Conservation (phyloP, 352 stramenopile genomes). For the Globisporangium iwayamae region DNA sequence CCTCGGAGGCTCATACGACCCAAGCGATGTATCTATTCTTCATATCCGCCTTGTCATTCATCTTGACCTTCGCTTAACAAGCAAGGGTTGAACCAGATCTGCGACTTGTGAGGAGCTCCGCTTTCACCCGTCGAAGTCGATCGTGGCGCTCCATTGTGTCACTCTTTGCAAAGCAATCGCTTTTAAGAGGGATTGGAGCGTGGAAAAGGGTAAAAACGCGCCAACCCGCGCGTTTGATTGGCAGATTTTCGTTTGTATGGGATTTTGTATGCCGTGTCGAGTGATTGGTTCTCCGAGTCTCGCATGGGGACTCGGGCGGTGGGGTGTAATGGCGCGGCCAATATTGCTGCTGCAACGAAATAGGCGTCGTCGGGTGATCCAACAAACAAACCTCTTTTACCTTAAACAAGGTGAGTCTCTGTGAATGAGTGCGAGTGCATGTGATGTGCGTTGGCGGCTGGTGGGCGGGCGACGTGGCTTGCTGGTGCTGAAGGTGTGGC, state of each 20-base stretch:
- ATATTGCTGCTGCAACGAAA: slow-evolving; percentile 31
- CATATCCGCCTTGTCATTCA: no score
- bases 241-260: slow-evolving; percentile 24
- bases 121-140: slow-evolving; percentile 3
- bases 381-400: slow-evolving; percentile 63
- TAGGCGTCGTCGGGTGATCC: slow-evolving; percentile 76
- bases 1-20: no score
- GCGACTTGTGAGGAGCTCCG: slow-evolving; percentile 11
- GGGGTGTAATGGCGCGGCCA: background rate
- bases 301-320: slow-evolving; percentile 5
- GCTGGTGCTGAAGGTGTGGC: background rate
- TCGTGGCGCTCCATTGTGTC: background rate
- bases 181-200: background rate
- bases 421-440: background rate
- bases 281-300: slow-evolving; percentile 84
- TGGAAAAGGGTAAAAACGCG: slow-evolving; percentile 12
- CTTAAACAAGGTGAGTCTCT: slow-evolving; percentile 85
- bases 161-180: background rate
- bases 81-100: slow-evolving; percentile 10
- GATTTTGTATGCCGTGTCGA: slow-evolving; percentile 52
- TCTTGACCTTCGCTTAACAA: background rate
- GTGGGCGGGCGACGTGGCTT: background rate
- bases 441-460: background rate
- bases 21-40: background rate
- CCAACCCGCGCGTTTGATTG: slow-evolving; percentile 31